Evolutionary conservation across 1,284 basidiomycete species (phyloP).

Genomic region (Pyrrhoderma lamaoense): DNA sequence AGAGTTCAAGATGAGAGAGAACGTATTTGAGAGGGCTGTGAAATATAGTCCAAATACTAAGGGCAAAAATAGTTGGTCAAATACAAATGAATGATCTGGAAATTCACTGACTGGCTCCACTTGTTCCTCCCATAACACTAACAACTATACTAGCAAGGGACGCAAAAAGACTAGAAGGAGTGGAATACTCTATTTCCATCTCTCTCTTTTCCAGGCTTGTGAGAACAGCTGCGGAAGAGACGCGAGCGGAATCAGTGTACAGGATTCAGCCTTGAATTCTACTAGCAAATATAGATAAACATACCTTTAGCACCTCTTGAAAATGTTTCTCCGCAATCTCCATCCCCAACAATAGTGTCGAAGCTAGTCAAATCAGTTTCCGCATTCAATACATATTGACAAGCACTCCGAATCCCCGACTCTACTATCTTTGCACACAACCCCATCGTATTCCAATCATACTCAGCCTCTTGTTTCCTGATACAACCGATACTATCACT

Average conservation of each 20-base stretch:
- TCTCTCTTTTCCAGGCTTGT: slow-evolving; percentile 16
- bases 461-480: background rate
- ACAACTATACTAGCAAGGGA: slow-evolving; percentile 26
- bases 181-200: slow-evolving; percentile 9
- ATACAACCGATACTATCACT: background rate
- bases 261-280: background rate
- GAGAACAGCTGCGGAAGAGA: slow-evolving; percentile 18
- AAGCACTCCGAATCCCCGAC: slow-evolving; percentile 28
- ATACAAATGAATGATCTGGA: too few relatives aligned
- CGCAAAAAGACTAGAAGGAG: too few relatives aligned
- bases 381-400: slow-evolving; percentile 29
- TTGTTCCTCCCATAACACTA: slow-evolving; percentile 31
- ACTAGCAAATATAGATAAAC: background rate
- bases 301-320: slow-evolving; percentile 25
- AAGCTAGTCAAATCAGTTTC: slow-evolving; percentile 36
- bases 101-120: slow-evolving; percentile 24
- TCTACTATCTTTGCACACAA: slow-evolving; percentile 19
- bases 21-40: slow-evolving; percentile 30
- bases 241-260: background rate
- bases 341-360: slow-evolving; percentile 34
- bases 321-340: slow-evolving; percentile 31
- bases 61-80: background rate
- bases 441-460: background rate
- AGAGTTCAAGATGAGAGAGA: slow-evolving; percentile 18
- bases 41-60: slow-evolving; percentile 49